Base-by-base conservation (phyloP, 345 rosid genomes). In the Reutealis trisperma region DNA sequence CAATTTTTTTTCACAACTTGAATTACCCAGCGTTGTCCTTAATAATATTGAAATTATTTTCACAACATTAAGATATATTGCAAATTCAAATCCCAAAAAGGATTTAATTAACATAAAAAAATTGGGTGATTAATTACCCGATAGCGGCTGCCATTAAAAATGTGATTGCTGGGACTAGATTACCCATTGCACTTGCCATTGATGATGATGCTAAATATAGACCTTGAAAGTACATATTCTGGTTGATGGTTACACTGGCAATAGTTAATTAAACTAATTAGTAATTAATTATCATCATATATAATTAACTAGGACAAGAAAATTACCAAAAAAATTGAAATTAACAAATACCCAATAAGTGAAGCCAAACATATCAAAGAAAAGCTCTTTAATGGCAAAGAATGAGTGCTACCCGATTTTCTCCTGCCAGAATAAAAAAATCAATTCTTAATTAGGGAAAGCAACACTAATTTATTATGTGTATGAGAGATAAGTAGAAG, bases 141-240 rank as follows among this genome's bases (percentile, higher is more conserved):
- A 79, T 41, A 67, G 65, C 32, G 61, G 64, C 25, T 59, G 90
- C 88, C 60, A 85, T 73, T 27, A 82, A 65, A 74, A 87, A 83
- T 15, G 90, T 87, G 72, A 87, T 54, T 1, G 85, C 87, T 2
- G 90, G 84, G 16, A 81, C 80, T n/a, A 83, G 78, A 78, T 85
- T 87, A 19, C 75, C 73, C 80, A 76, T 77, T 57, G 87, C 79
- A 67, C 81, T 83, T 41, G 85, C 88, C 2, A 41, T 60, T 1
- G 90, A 79, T 16, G 88, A 70, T 34, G 87, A 87, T 12, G 86
- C 75, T 32, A 85, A 70, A 74, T 78, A 76, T 3, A 87, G 45
- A 42, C 90, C 88, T 58, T 85, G 83, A 55, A 83, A 87, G 44
- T 87, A 85, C 32, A 82, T 80, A 55, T 80, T 85, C 72, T 85